Evolutionary conservation across 345 rosid genomes (phyloP).

Genomic region (Syzygium jambos): DNA sequence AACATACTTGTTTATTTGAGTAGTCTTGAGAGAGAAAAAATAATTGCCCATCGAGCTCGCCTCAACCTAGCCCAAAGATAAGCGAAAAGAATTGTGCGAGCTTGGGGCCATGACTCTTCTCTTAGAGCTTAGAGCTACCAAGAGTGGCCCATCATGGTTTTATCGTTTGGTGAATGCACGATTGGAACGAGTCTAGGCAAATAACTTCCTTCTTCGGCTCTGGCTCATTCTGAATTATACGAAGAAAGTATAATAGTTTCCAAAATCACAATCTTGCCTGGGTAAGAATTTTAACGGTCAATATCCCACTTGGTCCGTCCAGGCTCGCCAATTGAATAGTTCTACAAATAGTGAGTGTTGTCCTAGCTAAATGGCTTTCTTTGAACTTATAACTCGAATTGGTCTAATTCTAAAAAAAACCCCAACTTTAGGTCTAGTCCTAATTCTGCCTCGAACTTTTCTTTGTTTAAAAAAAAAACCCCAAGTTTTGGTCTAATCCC

Average conservation of each 20-base stretch:
- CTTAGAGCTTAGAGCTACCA: not conserved
- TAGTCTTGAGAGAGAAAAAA: not conserved
- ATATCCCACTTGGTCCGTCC: no score
- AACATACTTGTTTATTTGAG: not conserved
- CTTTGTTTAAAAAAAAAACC: no score
- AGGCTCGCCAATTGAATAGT: no score
- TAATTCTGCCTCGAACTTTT: no score
- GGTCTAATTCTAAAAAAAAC: no score
- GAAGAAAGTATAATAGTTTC: not conserved
- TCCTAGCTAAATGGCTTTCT: no score
- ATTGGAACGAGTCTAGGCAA: not conserved
- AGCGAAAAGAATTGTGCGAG: not conserved
- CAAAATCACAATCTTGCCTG: no score
- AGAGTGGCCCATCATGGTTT: not conserved
- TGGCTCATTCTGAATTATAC: fast-evolving
- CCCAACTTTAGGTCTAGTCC: no score
- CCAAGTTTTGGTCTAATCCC: no score
- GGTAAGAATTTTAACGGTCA: no score
- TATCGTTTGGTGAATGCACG: not conserved
- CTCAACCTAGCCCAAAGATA: not conserved
- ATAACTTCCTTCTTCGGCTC: fast-evolving
- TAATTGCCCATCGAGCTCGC: not conserved
- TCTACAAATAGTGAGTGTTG: no score
- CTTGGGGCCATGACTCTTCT: not conserved
- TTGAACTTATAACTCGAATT: not conserved